Evolutionary conservation across 139 green algal species (phyloP).

Genomic region (Chlorella sp.): DNA sequence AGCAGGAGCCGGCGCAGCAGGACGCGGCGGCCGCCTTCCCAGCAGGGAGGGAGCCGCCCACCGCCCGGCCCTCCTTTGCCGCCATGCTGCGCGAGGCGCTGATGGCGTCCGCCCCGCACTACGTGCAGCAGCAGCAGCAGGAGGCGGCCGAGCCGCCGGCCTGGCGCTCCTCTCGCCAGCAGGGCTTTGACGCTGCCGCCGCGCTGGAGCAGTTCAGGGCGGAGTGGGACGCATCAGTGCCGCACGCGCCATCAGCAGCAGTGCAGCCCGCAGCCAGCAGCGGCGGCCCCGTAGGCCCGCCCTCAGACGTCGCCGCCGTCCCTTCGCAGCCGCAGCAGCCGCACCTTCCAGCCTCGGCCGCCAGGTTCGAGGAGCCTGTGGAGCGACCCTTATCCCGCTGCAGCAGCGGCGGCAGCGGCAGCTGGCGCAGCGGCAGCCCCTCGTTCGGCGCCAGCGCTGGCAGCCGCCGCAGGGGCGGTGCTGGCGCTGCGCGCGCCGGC

Average conservation of each 20-base stretch:
- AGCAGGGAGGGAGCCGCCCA: no score
- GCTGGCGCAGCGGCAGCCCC: no score
- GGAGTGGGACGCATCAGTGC: background rate
- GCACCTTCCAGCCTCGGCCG: no score
- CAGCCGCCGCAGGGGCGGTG: background rate
- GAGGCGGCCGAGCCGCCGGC: background rate
- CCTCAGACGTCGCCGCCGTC: background rate
- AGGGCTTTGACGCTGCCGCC: no score
- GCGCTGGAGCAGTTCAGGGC: constrained; percentile 3
- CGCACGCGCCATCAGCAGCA: background rate
- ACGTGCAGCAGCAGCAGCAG: background rate
- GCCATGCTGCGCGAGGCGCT: no score
- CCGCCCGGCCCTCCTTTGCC: no score
- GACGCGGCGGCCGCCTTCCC: background rate
- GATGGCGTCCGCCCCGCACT: no score
- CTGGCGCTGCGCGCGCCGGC: background rate
- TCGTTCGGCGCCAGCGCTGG: no score
- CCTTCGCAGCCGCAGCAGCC: constrained; percentile 7
- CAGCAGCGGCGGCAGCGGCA: no score
- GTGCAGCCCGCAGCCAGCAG: background rate
- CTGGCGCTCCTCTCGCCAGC: background rate
- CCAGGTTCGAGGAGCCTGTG: no score
- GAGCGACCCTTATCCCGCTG: no score
- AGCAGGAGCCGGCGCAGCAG: background rate
- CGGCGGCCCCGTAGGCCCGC: background rate